phyloP scores from a whole-genome alignment of 2,329 filamentous ascomycete genomes.

The Ophiobolus disseminans region DNA sequence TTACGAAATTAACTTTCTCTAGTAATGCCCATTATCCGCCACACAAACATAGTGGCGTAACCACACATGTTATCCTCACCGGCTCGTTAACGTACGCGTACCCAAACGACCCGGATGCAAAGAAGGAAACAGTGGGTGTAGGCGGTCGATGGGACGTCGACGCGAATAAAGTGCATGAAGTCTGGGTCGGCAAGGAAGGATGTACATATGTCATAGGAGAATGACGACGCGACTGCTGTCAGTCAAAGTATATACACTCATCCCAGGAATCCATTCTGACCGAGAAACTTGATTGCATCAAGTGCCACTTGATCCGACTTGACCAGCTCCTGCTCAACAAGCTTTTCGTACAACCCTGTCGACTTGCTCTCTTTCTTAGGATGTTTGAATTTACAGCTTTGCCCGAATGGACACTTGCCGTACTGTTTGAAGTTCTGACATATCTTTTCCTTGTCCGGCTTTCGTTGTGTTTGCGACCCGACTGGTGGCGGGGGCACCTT shows the following conservation, averaged over 20 bases:
- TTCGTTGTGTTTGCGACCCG: conserved; percentile 7
- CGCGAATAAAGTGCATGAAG: conserved; percentile 69
- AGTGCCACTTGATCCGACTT: conserved; percentile 52
- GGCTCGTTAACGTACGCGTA: conserved; percentile 73
- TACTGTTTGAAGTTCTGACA: conserved; percentile 35
- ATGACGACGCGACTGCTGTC: conserved; percentile 42
- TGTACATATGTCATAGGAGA: conserved; percentile 73
- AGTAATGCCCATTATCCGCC: conserved; percentile 73
- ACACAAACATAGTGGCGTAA: conserved; percentile 69
- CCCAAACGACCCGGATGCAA: conserved; percentile 63
- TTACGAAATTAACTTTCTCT: conserved; percentile 17
- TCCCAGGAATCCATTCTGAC: conserved; percentile 52
- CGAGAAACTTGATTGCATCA: conserved; percentile 56
- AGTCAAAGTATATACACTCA: conserved; percentile 10
- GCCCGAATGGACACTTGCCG: conserved; percentile 37
- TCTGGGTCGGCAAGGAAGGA: conserved; percentile 70
- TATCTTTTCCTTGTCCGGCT: conserved; percentile 13
- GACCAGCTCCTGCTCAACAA: conserved; percentile 55
- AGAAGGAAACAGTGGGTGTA: conserved; percentile 65
- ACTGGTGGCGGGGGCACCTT: conserved; percentile 22
- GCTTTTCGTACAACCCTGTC: conserved; percentile 37
- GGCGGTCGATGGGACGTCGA: conserved; percentile 72
- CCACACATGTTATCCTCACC: conserved; percentile 72
- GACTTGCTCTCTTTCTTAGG: conserved; percentile 27
- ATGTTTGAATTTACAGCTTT: conserved; percentile 36